Evolutionary conservation across 2,329 filamentous ascomycete genomes (phyloP).

Genomic region (Blastomyces emzantsi): DNA sequence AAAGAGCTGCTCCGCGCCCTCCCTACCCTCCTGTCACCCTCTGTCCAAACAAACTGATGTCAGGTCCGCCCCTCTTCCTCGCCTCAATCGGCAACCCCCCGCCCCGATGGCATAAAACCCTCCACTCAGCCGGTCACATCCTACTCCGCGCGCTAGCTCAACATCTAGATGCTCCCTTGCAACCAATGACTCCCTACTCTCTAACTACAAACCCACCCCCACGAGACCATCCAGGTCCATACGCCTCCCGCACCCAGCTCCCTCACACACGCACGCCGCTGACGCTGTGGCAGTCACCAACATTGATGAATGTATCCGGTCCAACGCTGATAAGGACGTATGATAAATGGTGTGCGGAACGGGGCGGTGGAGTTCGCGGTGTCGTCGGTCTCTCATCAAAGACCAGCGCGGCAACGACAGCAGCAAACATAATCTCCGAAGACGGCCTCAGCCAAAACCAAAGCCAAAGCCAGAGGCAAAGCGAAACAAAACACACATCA

Average conservation of each 20-base stretch:
- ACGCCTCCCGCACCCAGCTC: conserved; percentile 38
- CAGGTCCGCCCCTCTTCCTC: conserved; percentile 56
- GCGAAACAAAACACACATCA: not conserved
- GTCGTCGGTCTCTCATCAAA: not conserved
- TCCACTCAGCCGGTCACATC: conserved; percentile 81
- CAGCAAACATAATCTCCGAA: not conserved
- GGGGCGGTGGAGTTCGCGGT: conserved; percentile 3
- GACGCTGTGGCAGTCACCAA: conserved; percentile 64
- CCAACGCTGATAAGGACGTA: conserved; percentile 59
- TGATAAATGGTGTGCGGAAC: conserved; percentile 32
- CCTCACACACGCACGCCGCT: conserved; percentile 42
- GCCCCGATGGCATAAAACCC: conserved; percentile 59
- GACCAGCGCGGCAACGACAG: not conserved
- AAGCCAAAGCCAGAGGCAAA: not conserved
- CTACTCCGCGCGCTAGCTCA: conserved; percentile 55
- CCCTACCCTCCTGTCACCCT: too few relatives aligned
- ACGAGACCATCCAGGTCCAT: conserved; percentile 44
- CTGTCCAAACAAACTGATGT: not conserved
- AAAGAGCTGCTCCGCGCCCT: not conserved
- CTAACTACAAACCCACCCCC: conserved; percentile 41
- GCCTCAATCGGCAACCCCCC: conserved; percentile 81
- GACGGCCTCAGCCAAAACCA: not conserved
- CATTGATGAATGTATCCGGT: conserved; percentile 79
- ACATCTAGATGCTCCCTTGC: conserved; percentile 30
- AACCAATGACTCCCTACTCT: conserved; percentile 31